Evolutionary conservation across 441 rosid genomes (phyloP).

Genomic region (Arabidopsis lyrata): DNA sequence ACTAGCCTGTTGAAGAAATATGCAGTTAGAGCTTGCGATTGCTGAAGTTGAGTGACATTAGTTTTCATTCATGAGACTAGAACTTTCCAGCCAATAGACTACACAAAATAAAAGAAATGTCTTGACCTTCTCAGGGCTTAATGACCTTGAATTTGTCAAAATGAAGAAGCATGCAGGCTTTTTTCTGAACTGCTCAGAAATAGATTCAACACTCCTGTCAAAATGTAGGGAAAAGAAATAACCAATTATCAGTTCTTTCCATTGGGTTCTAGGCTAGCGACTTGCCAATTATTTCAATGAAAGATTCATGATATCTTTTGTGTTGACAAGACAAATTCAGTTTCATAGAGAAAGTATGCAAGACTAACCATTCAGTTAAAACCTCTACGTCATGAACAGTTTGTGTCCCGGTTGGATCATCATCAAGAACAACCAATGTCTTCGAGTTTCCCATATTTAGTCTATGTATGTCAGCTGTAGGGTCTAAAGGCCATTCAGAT

Average conservation of each 20-base stretch:
- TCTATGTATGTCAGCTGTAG: constrained; percentile 66
- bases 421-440: constrained; percentile 93
- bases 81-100: constrained; percentile 30
- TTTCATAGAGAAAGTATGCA: constrained; percentile 16
- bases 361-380: constrained; percentile 91
- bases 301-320: constrained; percentile 10
- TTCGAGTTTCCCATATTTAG: constrained; percentile 70
- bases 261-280: constrained; percentile 1
- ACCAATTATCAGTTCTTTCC: not conserved
- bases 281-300: constrained; percentile 13
- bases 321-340: constrained; percentile 1
- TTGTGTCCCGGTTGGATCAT: constrained; percentile 99
- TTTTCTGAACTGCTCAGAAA: constrained; percentile 74
- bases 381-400: constrained; percentile 97
- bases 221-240: constrained; percentile 18
- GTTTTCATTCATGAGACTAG: constrained; percentile 20
- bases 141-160: constrained; percentile 90
- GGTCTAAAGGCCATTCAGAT: constrained; percentile 87
- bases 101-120: constrained; percentile 24
- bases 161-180: constrained; percentile 90
- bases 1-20: constrained; percentile 68
- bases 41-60: constrained; percentile 10
- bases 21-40: constrained; percentile 33
- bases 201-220: constrained; percentile 80
- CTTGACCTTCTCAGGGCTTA: constrained; percentile 88